Evolutionary conservation across 768 basidiomycete species (phyloP), one percentile per base, ranked within the genome.

Genomic region (Lyophyllum atratum): DNA sequence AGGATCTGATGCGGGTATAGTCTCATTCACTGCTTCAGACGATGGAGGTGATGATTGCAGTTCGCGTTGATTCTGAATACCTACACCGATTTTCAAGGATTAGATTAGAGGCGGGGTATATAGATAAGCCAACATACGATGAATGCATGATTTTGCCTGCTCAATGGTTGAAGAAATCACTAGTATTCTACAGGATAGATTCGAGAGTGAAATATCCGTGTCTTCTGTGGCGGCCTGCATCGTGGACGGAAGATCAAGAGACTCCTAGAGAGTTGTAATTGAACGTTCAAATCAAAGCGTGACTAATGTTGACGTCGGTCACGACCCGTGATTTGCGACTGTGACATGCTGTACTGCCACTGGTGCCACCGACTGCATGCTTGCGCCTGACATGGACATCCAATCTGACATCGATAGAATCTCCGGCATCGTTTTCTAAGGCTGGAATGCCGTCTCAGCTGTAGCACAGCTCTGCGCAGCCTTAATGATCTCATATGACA

Each of bases 181-280:
- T 10, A 76, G 64, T 40, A 76, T 75, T 34, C 74, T 70, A 45
- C 69, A 75, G 4, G 70, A 61, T 14, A 55, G 42, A n/a, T 64
- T 56, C n/a, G 43, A 59, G 14, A 60, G 40, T 3, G 40, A 17
- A 17, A 49, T n/a, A 22, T 57, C 58, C 24, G 24, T 17, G 22
- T 55, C 61, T 26, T 28, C 42, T 44, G 34, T 4, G 14, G 46
- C 15, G 26, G 25, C 15, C 46, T 47, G 50, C 50, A 52, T 52
- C 24, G 33, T 25, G 1, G 37, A 5, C 21, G 12, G 31, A 19
- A 49, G 19, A 33, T 14, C 26, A 19, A 26, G 7, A n/a, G n/a
- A n/a, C n/a, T n/a, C n/a, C n/a, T n/a, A n/a, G n/a, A n/a, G n/a
- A n/a, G 24, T 47, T 12, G 7, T 12, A 33, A 7, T 37, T 6